phyloP scores from a whole-genome alignment of 2,329 filamentous ascomycete genomes.

The Orbilia oligospora region DNA sequence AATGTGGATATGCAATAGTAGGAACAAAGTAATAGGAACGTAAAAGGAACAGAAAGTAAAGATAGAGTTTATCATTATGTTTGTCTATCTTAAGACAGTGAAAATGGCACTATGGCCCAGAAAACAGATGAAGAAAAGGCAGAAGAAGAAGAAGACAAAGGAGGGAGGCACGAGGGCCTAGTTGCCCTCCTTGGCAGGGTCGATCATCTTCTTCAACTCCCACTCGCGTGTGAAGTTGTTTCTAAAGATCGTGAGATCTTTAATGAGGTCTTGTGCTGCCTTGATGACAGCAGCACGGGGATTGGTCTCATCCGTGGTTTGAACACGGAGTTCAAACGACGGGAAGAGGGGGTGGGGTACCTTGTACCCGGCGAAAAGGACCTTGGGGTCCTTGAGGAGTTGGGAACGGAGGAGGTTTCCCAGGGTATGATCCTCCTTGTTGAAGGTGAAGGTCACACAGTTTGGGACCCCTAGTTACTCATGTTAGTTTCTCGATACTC shows the following conservation, averaged over 20 bases:
- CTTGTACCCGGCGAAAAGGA: constrained; percentile 93
- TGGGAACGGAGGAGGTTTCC: constrained; percentile 90
- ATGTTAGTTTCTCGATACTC: constrained; percentile 7
- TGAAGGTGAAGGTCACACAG: constrained; percentile 93
- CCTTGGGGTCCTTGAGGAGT: constrained; percentile 85
- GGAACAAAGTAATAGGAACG: too few relatives aligned
- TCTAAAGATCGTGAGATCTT: constrained; percentile 82
- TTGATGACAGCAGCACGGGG: constrained; percentile 90
- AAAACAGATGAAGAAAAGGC: too few relatives aligned
- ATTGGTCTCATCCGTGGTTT: constrained; percentile 84
- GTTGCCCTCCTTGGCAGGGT: constrained; percentile 52
- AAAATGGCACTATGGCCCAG: too few relatives aligned
- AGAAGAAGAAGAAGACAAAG: not conserved
- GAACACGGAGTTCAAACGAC: constrained; percentile 81
- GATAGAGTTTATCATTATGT: not conserved
- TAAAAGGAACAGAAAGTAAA: not conserved
- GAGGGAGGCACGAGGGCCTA: constrained; percentile 62
- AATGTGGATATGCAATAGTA: not conserved
- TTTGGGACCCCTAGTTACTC: constrained; percentile 80
- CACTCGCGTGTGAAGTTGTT: constrained; percentile 94
- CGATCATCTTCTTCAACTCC: constrained; percentile 76
- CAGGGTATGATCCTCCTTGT: constrained; percentile 97
- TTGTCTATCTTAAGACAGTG: too few relatives aligned
- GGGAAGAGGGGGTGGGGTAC: constrained; percentile 68
- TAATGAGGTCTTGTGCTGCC: constrained; percentile 85